Evolutionary conservation across 1,284 basidiomycete species (phyloP).

Genomic region (Garcileccinum viscosum): DNA sequence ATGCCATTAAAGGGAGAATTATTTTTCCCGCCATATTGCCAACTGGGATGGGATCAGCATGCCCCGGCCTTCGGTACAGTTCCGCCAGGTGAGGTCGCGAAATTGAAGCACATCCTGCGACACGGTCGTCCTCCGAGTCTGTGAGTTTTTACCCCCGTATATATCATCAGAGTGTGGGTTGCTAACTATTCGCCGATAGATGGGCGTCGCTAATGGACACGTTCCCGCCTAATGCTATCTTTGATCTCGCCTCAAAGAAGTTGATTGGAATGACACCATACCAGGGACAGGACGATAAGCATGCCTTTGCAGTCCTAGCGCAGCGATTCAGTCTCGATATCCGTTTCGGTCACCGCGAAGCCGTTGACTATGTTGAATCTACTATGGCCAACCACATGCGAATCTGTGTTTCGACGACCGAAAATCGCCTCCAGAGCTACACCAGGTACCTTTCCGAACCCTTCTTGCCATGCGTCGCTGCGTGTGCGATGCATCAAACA

Average conservation of each 20-base stretch:
- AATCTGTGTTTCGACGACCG: neutral
- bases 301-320: neutral
- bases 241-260: neutral
- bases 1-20: neutral
- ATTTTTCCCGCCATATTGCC: neutral
- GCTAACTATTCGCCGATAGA: neutral
- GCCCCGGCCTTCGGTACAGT: neutral
- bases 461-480: neutral
- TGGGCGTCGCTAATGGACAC: neutral
- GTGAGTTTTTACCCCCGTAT: neutral
- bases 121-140: neutral
- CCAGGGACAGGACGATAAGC: neutral
- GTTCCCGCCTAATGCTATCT: neutral
- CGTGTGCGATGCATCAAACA: neutral
- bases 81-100: neutral
- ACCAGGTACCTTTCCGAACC: slow-evolving; percentile 1
- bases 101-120: neutral
- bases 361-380: neutral
- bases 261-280: neutral
- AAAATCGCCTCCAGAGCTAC: neutral
- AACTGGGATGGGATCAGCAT: neutral
- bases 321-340: slow-evolving; percentile 3
- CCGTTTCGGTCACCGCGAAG: slow-evolving; percentile 1
- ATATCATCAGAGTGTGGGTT: neutral
- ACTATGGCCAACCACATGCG: neutral